Conservation (phyloP, 305 asterid genomes). For the Fraxinus albicans region DNA sequence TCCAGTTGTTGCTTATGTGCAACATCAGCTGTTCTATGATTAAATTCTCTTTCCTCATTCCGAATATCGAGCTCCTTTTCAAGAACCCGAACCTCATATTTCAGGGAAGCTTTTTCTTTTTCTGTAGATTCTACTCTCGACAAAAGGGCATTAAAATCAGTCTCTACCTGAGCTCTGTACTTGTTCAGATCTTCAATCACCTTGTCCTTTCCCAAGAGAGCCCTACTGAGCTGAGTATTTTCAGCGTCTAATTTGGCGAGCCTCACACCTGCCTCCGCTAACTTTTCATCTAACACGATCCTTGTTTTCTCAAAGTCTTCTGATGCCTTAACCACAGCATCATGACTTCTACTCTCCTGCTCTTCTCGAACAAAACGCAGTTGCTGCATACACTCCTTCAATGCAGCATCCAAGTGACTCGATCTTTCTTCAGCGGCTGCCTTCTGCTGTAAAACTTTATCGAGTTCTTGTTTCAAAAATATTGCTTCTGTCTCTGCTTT, state of each 20-base stretch:
- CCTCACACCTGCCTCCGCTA: constrained; percentile 51
- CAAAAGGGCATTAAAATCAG: constrained; percentile 44
- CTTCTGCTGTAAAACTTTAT: constrained; percentile 47
- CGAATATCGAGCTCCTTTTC: constrained; percentile 79
- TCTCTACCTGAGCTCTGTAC: constrained; percentile 42
- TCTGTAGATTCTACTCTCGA: constrained; percentile 58
- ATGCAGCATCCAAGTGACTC: constrained; percentile 73
- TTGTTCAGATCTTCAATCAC: constrained; percentile 51
- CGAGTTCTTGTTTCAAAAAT: constrained; percentile 60
- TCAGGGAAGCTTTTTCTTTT: constrained; percentile 67
- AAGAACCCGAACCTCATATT: constrained; percentile 68
- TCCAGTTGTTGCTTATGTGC: constrained; percentile 60
- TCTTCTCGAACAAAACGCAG: constrained; percentile 62
- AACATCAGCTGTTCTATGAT: constrained; percentile 57
- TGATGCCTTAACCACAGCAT: constrained; percentile 50
- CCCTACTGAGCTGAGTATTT: constrained; percentile 57
- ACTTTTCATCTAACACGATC: constrained; percentile 36
- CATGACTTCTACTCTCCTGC: constrained; percentile 57
- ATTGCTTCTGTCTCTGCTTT: constrained; percentile 63
- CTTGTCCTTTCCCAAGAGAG: constrained; percentile 59
- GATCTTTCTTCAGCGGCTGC: constrained; percentile 54
- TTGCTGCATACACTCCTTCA: constrained; percentile 91
- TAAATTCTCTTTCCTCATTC: constrained; percentile 75
- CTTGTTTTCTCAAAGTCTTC: constrained; percentile 49
- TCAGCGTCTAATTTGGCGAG: constrained; percentile 50